Base-by-base conservation (phyloP, 2,329 filamentous ascomycete genomes). In the Graphilbum fragrans region DNA sequence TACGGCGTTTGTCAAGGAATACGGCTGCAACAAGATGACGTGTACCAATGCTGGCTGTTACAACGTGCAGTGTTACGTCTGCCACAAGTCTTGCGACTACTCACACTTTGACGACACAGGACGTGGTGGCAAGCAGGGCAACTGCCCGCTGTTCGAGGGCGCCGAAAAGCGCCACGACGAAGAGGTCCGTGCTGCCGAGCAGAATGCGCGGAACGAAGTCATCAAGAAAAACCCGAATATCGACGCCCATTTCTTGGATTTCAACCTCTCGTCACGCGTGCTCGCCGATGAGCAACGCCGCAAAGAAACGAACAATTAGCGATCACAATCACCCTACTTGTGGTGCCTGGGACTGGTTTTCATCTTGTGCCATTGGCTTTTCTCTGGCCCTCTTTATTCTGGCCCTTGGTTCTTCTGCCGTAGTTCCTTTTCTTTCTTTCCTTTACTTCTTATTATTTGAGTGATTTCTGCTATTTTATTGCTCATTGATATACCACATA, bases 21-120 rank as follows among this genome's bases (percentile, higher is more conserved):
- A 64, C 25, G 86, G 86, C 3, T 94, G 86, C 63, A 93, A 93
- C 62, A 88, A 88, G 60, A 85, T 94, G 73, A 69, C 58, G 0
- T 94, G 86, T 56, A 65, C 72, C 0, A 69, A 70, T n/a, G 39
- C 53, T 33, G 60, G 61, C 2, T 79, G 74, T 45, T 5, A 42
- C 3, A 71, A 74, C 35, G 52, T 70, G 0, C 73, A 77, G 48
- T 82, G 79, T 53, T 86, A 87, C 51, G 67, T 86, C 34, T 94
- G 86, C 60, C 78, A 77, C 19, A 66, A 80, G 50, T 72, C 74
- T 2, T 73, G 69, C 43, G 60, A 71, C 42, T 92, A 93, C 52
- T 50, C 64, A 0, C 86, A 93, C 57, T 93, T 93, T 52, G 64
- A 80, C 45, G 70, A 80, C 41, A 12, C 43, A 0, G 43, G 20